A percentile compares a stretch with the other conserved stretches of the same genome.
Evolutionary conservation across 257 asterid genomes (phyloP).

Genomic region (Lantana camara): DNA sequence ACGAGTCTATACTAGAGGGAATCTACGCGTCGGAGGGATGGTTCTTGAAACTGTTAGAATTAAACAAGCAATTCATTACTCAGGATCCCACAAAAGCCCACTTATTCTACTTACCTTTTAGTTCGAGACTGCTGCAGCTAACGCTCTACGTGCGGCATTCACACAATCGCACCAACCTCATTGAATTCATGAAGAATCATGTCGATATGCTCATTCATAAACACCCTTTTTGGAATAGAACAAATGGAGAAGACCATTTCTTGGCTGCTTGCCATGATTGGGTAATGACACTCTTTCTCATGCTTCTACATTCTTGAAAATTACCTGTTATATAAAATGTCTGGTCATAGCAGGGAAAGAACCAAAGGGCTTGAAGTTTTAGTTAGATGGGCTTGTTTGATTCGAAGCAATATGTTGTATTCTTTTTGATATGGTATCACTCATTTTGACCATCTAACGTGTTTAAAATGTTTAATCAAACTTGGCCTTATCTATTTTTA

Average conservation of each 20-base stretch:
- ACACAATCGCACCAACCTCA: conserved; percentile 45
- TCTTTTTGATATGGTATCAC: no score
- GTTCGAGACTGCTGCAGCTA: conserved; percentile 51
- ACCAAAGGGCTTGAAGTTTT: no score
- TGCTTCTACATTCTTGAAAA: not conserved
- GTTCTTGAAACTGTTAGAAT: conserved; percentile 56
- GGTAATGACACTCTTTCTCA: conserved; percentile 36
- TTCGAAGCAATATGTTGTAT: no score
- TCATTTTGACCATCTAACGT: no score
- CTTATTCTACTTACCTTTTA: conserved; percentile 60
- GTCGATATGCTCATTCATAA: conserved; percentile 33
- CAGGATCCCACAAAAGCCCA: conserved; percentile 48
- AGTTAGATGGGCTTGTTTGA: no score
- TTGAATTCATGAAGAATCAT: conserved; percentile 37
- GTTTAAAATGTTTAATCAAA: no score
- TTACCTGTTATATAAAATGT: no score
- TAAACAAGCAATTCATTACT: conserved; percentile 44
- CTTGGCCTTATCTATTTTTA: no score
- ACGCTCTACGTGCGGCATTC: conserved; percentile 51
- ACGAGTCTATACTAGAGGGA: conserved; percentile 48
- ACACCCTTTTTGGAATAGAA: conserved; percentile 64
- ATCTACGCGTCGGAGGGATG: conserved; percentile 71
- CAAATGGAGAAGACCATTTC: conserved; percentile 63
- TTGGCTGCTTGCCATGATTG: conserved; percentile 70
- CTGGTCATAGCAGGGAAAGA: no score